Evolutionary conservation across 495 filamentous ascomycete genomes (phyloP), one percentile per base, ranked within the genome.

Genomic region (Clavariopsis aquatica): DNA sequence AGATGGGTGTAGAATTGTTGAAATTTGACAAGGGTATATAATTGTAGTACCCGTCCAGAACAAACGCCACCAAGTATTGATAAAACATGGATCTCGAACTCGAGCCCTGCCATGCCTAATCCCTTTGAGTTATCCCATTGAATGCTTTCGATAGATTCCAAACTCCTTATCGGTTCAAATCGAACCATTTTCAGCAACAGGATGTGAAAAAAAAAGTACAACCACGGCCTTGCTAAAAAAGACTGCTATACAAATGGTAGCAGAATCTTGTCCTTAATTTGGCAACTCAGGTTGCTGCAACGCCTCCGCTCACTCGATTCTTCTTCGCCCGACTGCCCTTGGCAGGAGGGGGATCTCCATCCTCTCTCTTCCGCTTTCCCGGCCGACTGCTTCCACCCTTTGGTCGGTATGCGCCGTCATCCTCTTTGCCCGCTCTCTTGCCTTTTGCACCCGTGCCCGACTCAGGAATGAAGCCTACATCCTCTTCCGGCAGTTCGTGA

Each of bases 351-450:
- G 52, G 78, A 71, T 72, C 75, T 6, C 68, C 73, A 29, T 82
- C 80, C n/a, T 83, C 81, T 65, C 82, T 82, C 80, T 90, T 91
- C 79, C 88, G 87, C 73, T 85, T 86, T 23, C 77, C 79, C 0
- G 84, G 78, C 52, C 87, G 80, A 23, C 61, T 61, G 27, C 62
- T 69, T 15, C 73, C 71, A 2, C 74, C 74, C 59, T 74, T 76
- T 1, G 73, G 71, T 49, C 74, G 45, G 49, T 74, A 71, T 17
- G 70, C 51, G 13, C 79, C 77, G 72, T 93, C 90, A 22, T 91
- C 89, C 29, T 85, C 84, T 34, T 78, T 74, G 13, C 83, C 81
- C 80, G 89, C 83, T 70, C 81, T 80, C 63, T 83, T 83, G 41
- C 74, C 76, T 63, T 71, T 74, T 7, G 62, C 64, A 17, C 78